Conservation (phyloP, 805 yeast species). For the Tetrapisispora fleetii region DNA sequence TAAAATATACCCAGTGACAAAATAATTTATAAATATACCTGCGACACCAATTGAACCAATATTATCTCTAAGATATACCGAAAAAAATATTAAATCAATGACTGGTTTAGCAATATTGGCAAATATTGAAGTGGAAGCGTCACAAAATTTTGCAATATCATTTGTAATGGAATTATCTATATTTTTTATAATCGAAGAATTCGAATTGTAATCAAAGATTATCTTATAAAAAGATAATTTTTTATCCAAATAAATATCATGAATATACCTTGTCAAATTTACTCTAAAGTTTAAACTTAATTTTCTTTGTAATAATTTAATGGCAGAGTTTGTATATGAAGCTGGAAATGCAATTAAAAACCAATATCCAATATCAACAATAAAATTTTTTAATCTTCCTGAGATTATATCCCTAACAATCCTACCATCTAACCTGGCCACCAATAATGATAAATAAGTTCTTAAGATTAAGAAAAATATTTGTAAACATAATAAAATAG, state of each 20-base stretch:
- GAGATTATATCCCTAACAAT: conserved; percentile 82
- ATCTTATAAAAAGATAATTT: conserved; percentile 76
- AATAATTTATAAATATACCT: conserved; percentile 75
- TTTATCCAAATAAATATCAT: conserved; percentile 78
- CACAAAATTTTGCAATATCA: conserved; percentile 73
- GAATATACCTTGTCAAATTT: conserved; percentile 72
- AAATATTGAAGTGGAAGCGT: conserved; percentile 70
- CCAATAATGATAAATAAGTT: conserved; percentile 77
- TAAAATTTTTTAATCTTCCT: conserved; percentile 64
- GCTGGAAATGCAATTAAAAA: conserved; percentile 87
- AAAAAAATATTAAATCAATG: conserved; percentile 74
- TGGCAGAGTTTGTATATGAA: conserved; percentile 82
- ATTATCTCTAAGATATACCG: conserved; percentile 72
- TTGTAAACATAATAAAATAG: conserved; percentile 57
- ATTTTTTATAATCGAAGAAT: conserved; percentile 42
- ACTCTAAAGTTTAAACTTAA: conserved; percentile 79
- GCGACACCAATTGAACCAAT: conserved; percentile 79
- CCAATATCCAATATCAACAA: conserved; percentile 77
- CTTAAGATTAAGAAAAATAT: conserved; percentile 65
- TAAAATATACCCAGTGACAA: conserved; percentile 64
- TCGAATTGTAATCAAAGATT: conserved; percentile 44
- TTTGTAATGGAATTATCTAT: conserved; percentile 76
- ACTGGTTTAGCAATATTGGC: conserved; percentile 88
- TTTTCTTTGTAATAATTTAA: conserved; percentile 67
- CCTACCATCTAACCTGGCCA: conserved; percentile 86